phyloP scores from a whole-genome alignment of 176 grass and related monocot genomes.

The Oryza glumipatula region DNA sequence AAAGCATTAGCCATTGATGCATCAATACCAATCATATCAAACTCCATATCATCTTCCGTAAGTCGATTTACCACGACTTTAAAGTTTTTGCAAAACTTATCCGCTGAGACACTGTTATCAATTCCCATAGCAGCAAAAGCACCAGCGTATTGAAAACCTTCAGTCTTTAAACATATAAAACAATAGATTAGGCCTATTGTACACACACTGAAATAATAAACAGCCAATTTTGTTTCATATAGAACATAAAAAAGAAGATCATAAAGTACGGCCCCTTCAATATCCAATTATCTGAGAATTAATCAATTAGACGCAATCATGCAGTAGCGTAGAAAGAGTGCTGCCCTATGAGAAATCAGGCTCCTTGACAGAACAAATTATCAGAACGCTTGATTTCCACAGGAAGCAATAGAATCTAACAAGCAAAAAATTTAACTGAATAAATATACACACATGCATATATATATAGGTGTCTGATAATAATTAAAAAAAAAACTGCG shows the following conservation, averaged over 20 bases:
- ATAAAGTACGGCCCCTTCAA: too few relatives aligned
- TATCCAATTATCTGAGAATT: neutral
- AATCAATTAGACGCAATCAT: too few relatives aligned
- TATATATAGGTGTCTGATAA: neutral
- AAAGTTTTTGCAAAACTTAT: slow-evolving; percentile 61
- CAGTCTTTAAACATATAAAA: slow-evolving; percentile 52
- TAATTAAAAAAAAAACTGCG: neutral
- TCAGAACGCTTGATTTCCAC: too few relatives aligned
- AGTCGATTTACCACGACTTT: slow-evolving; percentile 74
- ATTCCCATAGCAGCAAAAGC: slow-evolving; percentile 70
- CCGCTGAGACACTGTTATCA: slow-evolving; percentile 60
- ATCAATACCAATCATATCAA: slow-evolving; percentile 97
- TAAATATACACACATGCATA: neutral
- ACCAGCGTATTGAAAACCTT: slow-evolving; percentile 75
- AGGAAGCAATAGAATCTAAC: too few relatives aligned
- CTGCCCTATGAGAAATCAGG: too few relatives aligned
- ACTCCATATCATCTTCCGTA: slow-evolving; percentile 86
- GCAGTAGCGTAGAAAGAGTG: too few relatives aligned
- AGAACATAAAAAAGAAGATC: neutral
- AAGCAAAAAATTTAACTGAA: neutral
- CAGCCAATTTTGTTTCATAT: neutral
- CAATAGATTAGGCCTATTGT: neutral
- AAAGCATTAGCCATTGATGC: slow-evolving; percentile 90
- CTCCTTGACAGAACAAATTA: too few relatives aligned
- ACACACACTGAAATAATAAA: neutral